A percentile compares a stretch with the other conserved stretches of the same genome.
Conservation (phyloP, 1,284 basidiomycete species). For the Sanghuangporus baumii region DNA sequence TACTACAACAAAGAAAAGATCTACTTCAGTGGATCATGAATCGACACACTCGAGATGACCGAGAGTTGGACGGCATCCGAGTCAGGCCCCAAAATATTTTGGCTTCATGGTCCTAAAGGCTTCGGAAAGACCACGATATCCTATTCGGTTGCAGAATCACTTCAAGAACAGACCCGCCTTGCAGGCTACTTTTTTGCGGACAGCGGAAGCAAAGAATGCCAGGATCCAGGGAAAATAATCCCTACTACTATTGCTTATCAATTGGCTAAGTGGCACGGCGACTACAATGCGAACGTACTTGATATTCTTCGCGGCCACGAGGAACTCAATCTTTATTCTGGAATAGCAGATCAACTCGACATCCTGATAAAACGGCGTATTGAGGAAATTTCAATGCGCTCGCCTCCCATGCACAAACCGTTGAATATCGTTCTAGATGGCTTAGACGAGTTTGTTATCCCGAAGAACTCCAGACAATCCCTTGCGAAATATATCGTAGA, state of each 20-base stretch:
- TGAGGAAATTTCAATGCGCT: neutral
- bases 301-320: neutral
- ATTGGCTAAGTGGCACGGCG: neutral
- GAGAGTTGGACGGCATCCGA: neutral
- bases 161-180: conserved; percentile 26
- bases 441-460: neutral
- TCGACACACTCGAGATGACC: neutral
- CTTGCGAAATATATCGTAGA: neutral
- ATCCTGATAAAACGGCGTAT: neutral
- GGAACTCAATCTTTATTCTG: neutral
- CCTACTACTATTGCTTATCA: conserved; percentile 2
- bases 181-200: conserved; percentile 20
- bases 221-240: neutral
- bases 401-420: neutral
- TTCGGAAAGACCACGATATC: conserved; percentile 30
- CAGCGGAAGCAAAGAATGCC: neutral
- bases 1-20: neutral
- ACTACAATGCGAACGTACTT: neutral
- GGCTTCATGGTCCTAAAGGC: conserved; percentile 30
- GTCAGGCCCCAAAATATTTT: conserved; percentile 24
- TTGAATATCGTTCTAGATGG: conserved; percentile 7
- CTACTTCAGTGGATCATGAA: neutral
- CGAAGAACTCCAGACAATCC: neutral
- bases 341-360: neutral
- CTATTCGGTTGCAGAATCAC: conserved; percentile 27